These are phyloP conservation scores for Gossypium davidsonii DNA, from an alignment of 441 rosid genomes.

Conservation along the genomic window DNA sequence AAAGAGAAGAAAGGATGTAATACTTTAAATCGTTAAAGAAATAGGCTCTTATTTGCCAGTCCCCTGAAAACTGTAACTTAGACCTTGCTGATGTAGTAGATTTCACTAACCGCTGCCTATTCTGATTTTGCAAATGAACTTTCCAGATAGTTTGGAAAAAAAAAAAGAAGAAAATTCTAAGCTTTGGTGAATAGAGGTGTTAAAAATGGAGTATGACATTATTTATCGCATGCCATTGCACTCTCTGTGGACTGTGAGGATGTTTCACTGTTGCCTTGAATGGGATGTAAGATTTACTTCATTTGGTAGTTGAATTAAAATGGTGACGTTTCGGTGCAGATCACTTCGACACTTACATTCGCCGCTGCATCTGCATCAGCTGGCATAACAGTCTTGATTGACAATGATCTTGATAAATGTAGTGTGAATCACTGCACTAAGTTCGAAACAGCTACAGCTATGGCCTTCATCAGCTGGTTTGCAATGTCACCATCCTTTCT, in stretches of 20 bases:
- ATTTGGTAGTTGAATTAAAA: neutral
- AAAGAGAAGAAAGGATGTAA: no score
- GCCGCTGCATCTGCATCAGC: conserved; percentile 88
- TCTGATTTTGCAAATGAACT: neutral
- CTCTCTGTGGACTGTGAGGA: neutral
- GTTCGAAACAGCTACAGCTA: conserved; percentile 72
- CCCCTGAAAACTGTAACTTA: neutral
- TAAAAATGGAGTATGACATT: neutral
- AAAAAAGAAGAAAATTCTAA: neutral
- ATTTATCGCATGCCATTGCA: neutral
- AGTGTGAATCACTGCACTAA: conserved; percentile 48
- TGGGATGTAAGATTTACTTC: neutral
- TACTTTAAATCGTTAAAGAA: no score
- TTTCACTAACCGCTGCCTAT: neutral
- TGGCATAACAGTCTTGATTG: conserved; percentile 72
- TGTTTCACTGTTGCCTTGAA: neutral
- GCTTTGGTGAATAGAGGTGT: neutral
- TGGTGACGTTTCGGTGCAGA: conserved; percentile 32
- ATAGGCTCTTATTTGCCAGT: no score
- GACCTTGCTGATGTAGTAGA: neutral
- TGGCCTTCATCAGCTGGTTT: conserved; percentile 82
- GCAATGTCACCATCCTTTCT: conserved; percentile 65
- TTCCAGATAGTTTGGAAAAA: neutral
- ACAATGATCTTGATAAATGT: conserved; percentile 53
- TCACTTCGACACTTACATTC: conserved; percentile 66